Percentiles rank a stretch among this genome's conserved stretches.
phyloP scores from a whole-genome alignment of 1,284 basidiomycete species.

The Coniferiporia weirii region DNA sequence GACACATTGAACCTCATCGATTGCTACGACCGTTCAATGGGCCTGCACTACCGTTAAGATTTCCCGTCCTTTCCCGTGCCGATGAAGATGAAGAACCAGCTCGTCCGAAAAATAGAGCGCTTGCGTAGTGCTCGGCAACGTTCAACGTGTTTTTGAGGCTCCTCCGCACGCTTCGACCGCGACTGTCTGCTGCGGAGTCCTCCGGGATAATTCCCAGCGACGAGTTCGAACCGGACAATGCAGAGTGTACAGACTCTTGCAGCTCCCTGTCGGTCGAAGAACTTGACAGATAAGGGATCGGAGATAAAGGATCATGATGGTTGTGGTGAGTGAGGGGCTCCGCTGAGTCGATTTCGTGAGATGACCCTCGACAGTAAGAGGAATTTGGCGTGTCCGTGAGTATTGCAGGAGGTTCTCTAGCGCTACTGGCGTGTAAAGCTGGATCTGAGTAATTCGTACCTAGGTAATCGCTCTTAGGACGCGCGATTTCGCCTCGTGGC shows the following conservation, averaged over 20 bases:
- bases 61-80: background rate
- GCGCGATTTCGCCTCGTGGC: conserved; percentile 20
- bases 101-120: conserved; percentile 55
- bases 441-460: conserved; percentile 6
- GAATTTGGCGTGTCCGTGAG: conserved; percentile 5
- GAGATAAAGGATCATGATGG: conserved; percentile 15
- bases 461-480: conserved; percentile 24
- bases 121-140: conserved; percentile 63
- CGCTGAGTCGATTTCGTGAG: conserved; percentile 20
- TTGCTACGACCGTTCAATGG: background rate
- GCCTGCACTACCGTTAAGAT: background rate
- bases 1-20: background rate
- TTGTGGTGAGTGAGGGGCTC: conserved; percentile 21
- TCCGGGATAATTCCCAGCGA: conserved; percentile 24
- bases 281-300: conserved; percentile 23
- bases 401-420: background rate
- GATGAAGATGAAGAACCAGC: conserved; percentile 15
- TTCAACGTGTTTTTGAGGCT: conserved; percentile 60
- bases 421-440: background rate
- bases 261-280: conserved; percentile 33
- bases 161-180: conserved; percentile 56
- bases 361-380: conserved; percentile 18
- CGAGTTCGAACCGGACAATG: conserved; percentile 27
- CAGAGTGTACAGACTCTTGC: conserved; percentile 39
- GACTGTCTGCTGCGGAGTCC: conserved; percentile 29